Conservation (phyloP, 108 stramenopile genomes). For the Craspedostauros australis region DNA sequence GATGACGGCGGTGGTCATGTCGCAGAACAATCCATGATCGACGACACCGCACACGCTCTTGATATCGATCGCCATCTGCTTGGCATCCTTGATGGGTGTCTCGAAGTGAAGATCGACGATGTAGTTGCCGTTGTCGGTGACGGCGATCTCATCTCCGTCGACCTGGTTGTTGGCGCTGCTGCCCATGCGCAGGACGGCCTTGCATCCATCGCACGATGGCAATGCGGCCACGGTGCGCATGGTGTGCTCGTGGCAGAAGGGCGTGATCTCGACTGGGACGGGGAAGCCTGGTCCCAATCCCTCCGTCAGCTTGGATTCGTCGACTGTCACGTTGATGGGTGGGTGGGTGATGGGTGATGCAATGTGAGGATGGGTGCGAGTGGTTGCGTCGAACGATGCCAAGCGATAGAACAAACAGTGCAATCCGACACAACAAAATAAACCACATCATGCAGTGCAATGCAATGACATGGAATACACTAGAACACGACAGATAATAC, state of each 20-base stretch:
- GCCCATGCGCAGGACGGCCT: conserved; percentile 88
- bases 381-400: too few relatives aligned
- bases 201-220: conserved; percentile 82
- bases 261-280: conserved; percentile 93
- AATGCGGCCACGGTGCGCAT: conserved; percentile 79
- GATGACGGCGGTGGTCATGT: conserved; percentile 95
- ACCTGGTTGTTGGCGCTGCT: conserved; percentile 63
- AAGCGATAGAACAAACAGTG: too few relatives aligned
- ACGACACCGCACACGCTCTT: conserved; percentile 96
- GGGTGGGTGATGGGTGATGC: too few relatives aligned
- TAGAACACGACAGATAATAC: too few relatives aligned
- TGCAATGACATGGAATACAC: too few relatives aligned
- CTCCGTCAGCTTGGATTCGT: conserved; percentile 93
- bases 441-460: too few relatives aligned
- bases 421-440: too few relatives aligned
- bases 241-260: conserved; percentile 97
- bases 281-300: conserved; percentile 94
- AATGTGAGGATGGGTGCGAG: too few relatives aligned
- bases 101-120: conserved; percentile 97
- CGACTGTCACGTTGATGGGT: conserved; percentile 59
- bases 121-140: conserved; percentile 98
- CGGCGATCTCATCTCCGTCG: conserved; percentile 94
- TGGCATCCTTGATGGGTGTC: conserved; percentile 85
- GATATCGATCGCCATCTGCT: conserved; percentile 74
- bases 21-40: conserved; percentile 97